Conservation (phyloP, 2,329 filamentous ascomycete genomes). For the Phyllosticta paracitricarpa region DNA sequence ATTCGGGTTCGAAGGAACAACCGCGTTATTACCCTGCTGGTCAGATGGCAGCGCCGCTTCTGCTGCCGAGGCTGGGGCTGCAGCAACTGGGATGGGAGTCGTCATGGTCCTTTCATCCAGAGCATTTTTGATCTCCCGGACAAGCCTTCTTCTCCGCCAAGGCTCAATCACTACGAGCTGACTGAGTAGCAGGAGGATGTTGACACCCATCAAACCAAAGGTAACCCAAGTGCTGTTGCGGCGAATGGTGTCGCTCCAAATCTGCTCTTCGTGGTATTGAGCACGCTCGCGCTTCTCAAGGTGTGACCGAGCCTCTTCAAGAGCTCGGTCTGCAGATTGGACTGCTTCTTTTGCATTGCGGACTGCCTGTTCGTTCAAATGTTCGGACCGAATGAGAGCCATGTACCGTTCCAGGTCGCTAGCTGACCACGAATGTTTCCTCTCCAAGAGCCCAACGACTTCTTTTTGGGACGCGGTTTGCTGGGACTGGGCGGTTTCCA, state of each 20-base stretch:
- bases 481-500: conserved; percentile 73
- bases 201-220: conserved; percentile 95
- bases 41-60: not conserved
- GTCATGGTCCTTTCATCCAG: conserved; percentile 23
- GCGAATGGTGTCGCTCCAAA: conserved; percentile 96
- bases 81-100: not conserved
- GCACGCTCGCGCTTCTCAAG: conserved; percentile 77
- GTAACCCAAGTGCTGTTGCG: conserved; percentile 97
- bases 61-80: not conserved
- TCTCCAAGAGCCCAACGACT: conserved; percentile 84
- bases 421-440: conserved; percentile 87
- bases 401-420: conserved; percentile 91
- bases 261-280: conserved; percentile 96
- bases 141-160: conserved; percentile 72
- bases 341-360: conserved; percentile 60
- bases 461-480: conserved; percentile 88
- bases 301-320: conserved; percentile 65
- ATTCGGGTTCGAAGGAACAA: not conserved
- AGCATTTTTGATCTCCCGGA: conserved; percentile 54
- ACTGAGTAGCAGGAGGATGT: conserved; percentile 77
- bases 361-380: conserved; percentile 83
- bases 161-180: conserved; percentile 88
- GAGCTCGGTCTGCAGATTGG: conserved; percentile 63
- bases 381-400: conserved; percentile 79
- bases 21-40: not conserved